Percentiles rank a stretch among this genome's conserved stretches.
phyloP scores from a whole-genome alignment of 345 rosid species.

The Lumnitzera racemosa region DNA sequence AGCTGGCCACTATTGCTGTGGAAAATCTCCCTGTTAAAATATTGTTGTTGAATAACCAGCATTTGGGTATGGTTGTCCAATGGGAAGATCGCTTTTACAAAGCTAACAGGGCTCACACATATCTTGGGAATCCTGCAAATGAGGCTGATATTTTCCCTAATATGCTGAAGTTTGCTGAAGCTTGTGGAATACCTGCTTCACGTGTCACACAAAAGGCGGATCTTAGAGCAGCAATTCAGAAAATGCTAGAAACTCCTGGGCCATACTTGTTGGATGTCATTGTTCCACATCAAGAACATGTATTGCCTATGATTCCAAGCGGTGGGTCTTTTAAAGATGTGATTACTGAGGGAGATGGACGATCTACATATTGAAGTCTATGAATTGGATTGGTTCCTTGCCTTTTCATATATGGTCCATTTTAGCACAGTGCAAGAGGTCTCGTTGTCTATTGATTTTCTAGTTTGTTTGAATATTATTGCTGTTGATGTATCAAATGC shows the following conservation, averaged over 20 bases:
- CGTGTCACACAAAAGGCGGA: conserved; percentile 61
- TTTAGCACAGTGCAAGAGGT: too few relatives aligned
- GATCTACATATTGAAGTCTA: conserved; percentile 33
- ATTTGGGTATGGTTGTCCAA: conserved; percentile 93
- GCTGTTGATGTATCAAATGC: too few relatives aligned
- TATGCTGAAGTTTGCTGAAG: conserved; percentile 79
- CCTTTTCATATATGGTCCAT: too few relatives aligned
- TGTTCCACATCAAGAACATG: conserved; percentile 97
- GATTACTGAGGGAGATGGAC: conserved; percentile 90
- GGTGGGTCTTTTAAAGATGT: conserved; percentile 85
- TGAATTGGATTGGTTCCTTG: too few relatives aligned
- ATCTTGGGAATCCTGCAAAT: conserved; percentile 65
- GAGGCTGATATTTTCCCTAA: conserved; percentile 78
- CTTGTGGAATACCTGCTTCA: conserved; percentile 80
- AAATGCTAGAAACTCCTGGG: conserved; percentile 88
- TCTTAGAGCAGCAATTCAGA: conserved; percentile 65
- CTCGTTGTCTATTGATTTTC: too few relatives aligned
- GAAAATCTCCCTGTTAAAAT: conserved; percentile 87
- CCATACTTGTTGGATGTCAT: conserved; percentile 86
- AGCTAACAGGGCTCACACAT: conserved; percentile 90
- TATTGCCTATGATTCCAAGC: conserved; percentile 95
- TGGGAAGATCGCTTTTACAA: conserved; percentile 96
- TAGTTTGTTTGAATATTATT: too few relatives aligned
- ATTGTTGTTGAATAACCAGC: conserved; percentile 80
- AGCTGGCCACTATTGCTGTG: conserved; percentile 75